Conservation (phyloP, 345 rosid genomes). For the Brassica napus region Da-Ae NC_063442.1:1481501-1482000, state of each 20-base stretch:
- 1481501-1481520: slow-evolving; percentile 77
- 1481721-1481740: not conserved
- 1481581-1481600: too few species aligned
- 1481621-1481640: too few species aligned
- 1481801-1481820: not conserved
- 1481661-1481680: not conserved
- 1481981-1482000: not conserved
- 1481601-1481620: too few species aligned
- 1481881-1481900: not conserved
- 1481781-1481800: not conserved
- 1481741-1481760: not conserved
- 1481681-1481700: too few species aligned
- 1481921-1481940: not conserved
- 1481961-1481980: not conserved
- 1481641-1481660: not conserved
- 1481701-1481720: not conserved
- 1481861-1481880: not conserved
- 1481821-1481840: not conserved
- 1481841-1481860: not conserved
- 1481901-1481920: not conserved
- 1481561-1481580: not conserved
- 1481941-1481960: not conserved
- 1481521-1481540: slow-evolving; percentile 96
- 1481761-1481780: not conserved
- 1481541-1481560: slow-evolving; percentile 60